Evolutionary conservation across 2,329 filamentous ascomycete genomes (phyloP).

Genomic region (Paraphoma sp.): DNA sequence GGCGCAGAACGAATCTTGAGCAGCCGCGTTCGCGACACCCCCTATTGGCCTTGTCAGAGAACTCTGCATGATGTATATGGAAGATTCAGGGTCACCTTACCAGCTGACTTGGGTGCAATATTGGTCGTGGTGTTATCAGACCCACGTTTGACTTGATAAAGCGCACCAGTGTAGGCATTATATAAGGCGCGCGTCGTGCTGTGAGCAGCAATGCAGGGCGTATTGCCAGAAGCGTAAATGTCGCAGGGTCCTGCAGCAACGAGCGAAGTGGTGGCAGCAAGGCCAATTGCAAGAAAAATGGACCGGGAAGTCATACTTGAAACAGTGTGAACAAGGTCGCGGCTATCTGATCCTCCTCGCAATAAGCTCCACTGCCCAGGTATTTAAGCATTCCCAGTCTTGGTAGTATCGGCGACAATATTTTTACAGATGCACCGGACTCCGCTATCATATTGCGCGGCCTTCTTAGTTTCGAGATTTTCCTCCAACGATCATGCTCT

Average conservation of each 20-base stretch:
- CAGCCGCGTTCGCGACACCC: slow-evolving; percentile 66
- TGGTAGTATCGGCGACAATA: background rate
- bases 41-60: background rate
- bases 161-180: slow-evolving; percentile 57
- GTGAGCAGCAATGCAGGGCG: slow-evolving; percentile 70
- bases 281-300: background rate
- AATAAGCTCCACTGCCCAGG: background rate
- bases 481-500: background rate
- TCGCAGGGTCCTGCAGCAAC: slow-evolving; percentile 64
- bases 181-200: slow-evolving; percentile 70
- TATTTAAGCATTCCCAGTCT: background rate
- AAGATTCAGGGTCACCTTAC: slow-evolving; percentile 26
- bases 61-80: background rate
- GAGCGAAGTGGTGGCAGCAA: background rate
- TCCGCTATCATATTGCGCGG: background rate
- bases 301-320: background rate
- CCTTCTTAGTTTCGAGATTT: background rate
- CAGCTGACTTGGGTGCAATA: slow-evolving; percentile 61
- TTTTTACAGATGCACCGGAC: background rate
- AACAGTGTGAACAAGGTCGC: background rate
- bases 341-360: background rate
- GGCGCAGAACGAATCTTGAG: slow-evolving; percentile 68
- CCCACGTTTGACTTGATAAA: slow-evolving; percentile 67
- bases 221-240: slow-evolving; percentile 64
- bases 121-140: slow-evolving; percentile 58